phyloP scores from a whole-genome alignment of 2,329 filamentous ascomycete species.

The Fusarium sp. region DNA sequence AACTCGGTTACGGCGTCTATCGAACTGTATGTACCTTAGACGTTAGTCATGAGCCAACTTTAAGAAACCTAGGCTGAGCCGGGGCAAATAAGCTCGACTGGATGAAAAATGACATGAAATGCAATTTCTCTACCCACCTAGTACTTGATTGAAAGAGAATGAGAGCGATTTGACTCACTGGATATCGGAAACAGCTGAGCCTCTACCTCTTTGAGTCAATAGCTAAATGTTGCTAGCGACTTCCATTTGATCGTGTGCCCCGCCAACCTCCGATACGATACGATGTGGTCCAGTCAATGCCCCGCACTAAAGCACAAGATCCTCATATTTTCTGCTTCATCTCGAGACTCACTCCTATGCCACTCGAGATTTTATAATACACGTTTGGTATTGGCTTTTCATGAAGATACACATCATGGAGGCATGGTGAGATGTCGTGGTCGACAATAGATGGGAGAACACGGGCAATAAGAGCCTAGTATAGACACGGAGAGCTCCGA shows the following conservation, averaged over 20 bases:
- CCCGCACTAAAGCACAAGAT: slow-evolving; percentile 22
- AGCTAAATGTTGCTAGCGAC: slow-evolving; percentile 22
- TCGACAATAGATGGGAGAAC: neutral
- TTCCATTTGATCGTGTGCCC: slow-evolving; percentile 34
- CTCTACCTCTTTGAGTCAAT: slow-evolving; percentile 21
- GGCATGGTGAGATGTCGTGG: neutral
- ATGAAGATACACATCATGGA: neutral
- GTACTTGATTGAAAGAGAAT: neutral
- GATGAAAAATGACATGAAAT: neutral
- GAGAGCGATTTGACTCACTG: neutral
- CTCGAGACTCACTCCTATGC: too few species aligned
- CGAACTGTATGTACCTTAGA: slow-evolving; percentile 17
- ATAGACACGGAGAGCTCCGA: neutral
- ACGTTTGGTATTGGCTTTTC: neutral
- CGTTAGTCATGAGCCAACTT: slow-evolving; percentile 36
- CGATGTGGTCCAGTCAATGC: slow-evolving; percentile 13
- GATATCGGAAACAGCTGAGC: neutral
- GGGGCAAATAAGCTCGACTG: slow-evolving; percentile 4
- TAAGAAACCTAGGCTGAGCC: slow-evolving; percentile 15
- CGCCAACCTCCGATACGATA: slow-evolving; percentile 17
- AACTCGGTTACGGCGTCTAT: slow-evolving; percentile 20
- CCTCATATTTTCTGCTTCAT: neutral
- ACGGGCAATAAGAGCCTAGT: neutral
- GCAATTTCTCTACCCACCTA: neutral
- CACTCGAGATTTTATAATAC: neutral